Percentiles rank a stretch among this genome's conserved stretches.
Evolutionary conservation across 176 grass and related monocot species (phyloP).

Genomic region (Carex scoparia): DNA sequence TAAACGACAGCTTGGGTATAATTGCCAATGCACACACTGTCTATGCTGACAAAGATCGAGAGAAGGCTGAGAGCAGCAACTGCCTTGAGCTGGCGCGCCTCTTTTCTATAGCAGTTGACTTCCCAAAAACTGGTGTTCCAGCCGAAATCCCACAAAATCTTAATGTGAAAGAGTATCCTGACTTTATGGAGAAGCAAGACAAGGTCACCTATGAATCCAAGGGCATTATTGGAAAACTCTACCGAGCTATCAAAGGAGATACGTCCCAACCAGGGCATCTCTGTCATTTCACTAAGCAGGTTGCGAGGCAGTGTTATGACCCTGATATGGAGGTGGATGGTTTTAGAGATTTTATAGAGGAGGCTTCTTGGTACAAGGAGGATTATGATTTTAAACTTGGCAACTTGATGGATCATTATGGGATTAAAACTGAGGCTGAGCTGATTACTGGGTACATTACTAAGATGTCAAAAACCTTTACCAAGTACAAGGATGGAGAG

Average conservation of each 20-base stretch:
- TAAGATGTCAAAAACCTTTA: constrained; percentile 84
- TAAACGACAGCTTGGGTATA: constrained; percentile 86
- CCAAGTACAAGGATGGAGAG: constrained; percentile 65
- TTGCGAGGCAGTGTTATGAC: constrained; percentile 61
- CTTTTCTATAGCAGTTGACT: constrained; percentile 83
- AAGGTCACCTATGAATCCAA: constrained; percentile 55
- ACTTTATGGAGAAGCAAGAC: constrained; percentile 90
- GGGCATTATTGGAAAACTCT: constrained; percentile 77
- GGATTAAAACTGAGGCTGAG: constrained; percentile 86
- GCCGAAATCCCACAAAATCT: constrained; percentile 52
- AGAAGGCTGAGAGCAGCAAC: constrained; percentile 34
- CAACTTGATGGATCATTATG: constrained; percentile 91
- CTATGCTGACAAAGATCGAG: constrained; percentile 46
- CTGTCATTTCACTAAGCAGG: constrained; percentile 45
- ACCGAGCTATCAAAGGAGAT: constrained; percentile 71
- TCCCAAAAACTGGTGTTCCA: constrained; percentile 82
- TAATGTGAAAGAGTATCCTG: constrained; percentile 73
- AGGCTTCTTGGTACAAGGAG: constrained; percentile 55
- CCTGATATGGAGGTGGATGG: constrained; percentile 71
- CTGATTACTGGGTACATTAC: constrained; percentile 71
- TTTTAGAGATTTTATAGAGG: constrained; percentile 39
- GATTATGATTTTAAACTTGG: constrained; percentile 84
- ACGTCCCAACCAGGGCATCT: constrained; percentile 32
- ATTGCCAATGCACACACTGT: constrained; percentile 82
- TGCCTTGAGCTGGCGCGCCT: constrained; percentile 69